phyloP scores from a whole-genome alignment of 805 yeast species.

The Danielia reshetovae region DNA sequence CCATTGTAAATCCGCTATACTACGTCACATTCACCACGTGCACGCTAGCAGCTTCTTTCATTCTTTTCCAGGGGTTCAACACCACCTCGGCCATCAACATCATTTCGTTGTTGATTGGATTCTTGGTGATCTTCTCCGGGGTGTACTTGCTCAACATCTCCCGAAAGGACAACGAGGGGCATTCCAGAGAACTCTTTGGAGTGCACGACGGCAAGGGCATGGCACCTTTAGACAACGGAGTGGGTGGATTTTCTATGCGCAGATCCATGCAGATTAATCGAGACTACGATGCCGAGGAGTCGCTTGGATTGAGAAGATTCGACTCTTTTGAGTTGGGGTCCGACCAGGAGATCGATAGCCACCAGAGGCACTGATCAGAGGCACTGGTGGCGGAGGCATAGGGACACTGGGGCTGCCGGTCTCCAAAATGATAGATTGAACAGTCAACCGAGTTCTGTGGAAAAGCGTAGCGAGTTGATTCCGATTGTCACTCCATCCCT shows the following conservation, averaged over 20 bases:
- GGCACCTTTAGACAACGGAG: slow-evolving; percentile 77
- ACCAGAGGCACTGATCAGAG: slow-evolving; percentile 16
- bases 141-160: slow-evolving; percentile 79
- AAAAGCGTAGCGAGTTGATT: too few relatives aligned
- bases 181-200: slow-evolving; percentile 51
- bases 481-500: too few relatives aligned
- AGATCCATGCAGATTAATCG: slow-evolving; percentile 69
- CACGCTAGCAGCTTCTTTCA: slow-evolving; percentile 80
- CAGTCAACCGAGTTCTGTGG: too few relatives aligned
- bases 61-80: slow-evolving; percentile 82
- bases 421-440: too few relatives aligned
- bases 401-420: too few relatives aligned
- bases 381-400: too few relatives aligned
- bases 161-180: slow-evolving; percentile 56
- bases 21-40: slow-evolving; percentile 90
- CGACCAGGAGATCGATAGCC: slow-evolving; percentile 32
- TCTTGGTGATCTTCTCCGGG: slow-evolving; percentile 81
- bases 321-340: slow-evolving; percentile 53
- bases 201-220: slow-evolving; percentile 50
- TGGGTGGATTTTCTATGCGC: slow-evolving; percentile 73
- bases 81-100: slow-evolving; percentile 76
- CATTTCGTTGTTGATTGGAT: slow-evolving; percentile 78
- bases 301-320: slow-evolving; percentile 54
- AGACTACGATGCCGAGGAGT: slow-evolving; percentile 39
- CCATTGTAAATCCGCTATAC: slow-evolving; percentile 86